Conservation (phyloP, 768 basidiomycete species). For the Auriscalpium vulgare region DNA sequence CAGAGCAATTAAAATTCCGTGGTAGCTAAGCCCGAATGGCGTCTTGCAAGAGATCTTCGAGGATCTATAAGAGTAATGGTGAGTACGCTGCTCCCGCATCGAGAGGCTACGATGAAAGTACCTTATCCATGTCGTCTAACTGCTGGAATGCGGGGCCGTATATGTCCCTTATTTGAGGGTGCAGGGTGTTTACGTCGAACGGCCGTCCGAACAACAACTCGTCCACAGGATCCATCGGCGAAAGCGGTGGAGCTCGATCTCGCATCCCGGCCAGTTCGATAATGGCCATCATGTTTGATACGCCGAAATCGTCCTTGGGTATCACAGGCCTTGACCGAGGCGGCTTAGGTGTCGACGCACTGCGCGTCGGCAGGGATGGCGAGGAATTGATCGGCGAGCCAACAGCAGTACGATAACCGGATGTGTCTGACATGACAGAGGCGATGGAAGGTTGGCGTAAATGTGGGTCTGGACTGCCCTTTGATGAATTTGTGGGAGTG, state of each 20-base stretch:
- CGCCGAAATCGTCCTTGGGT: conserved; percentile 80
- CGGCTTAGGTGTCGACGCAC: conserved; percentile 27
- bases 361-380: conserved; percentile 4
- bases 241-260: conserved; percentile 27
- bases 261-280: conserved; percentile 56
- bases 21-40: neutral
- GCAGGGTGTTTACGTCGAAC: conserved; percentile 52
- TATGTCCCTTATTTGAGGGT: conserved; percentile 65
- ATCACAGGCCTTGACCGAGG: conserved; percentile 38
- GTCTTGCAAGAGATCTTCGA: neutral
- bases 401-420: conserved; percentile 15
- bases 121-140: conserved; percentile 77
- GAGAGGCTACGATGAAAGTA: conserved; percentile 18
- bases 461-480: conserved; percentile 2
- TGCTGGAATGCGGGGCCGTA: conserved; percentile 65
- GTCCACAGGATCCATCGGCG: conserved; percentile 54
- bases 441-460: conserved; percentile 9
- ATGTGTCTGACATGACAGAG: conserved; percentile 12
- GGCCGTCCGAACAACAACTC: conserved; percentile 64
- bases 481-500: conserved; percentile 7
- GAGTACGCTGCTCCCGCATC: neutral
- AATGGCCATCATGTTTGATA: conserved; percentile 79
- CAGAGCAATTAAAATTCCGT: neutral
- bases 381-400: conserved; percentile 3
- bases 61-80: neutral